phyloP scores from a whole-genome alignment of 2,329 filamentous ascomycete genomes.

The Diplodia intermedia region DNA sequence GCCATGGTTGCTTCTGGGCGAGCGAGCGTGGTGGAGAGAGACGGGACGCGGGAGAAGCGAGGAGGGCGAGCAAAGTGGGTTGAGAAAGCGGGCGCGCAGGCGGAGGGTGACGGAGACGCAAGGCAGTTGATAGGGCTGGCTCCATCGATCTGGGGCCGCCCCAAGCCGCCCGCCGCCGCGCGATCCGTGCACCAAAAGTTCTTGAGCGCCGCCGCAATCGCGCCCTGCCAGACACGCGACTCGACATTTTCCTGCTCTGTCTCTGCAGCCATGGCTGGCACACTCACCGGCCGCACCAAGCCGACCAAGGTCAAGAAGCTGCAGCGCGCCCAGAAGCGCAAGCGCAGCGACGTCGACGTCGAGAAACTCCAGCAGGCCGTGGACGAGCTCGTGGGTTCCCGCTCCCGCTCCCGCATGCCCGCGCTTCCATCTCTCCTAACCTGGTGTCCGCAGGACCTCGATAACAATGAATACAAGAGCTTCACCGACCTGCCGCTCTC shows the following conservation, averaged over 20 bases:
- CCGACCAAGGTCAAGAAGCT: conserved; percentile 65
- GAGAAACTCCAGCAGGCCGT: conserved; percentile 56
- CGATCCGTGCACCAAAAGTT: conserved; percentile 29
- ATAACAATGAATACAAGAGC: conserved; percentile 64
- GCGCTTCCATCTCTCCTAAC: conserved; percentile 35
- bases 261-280: conserved; percentile 36
- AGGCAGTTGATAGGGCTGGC: conserved; percentile 17
- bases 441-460: conserved; percentile 60
- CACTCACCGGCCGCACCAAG: conserved; percentile 52
- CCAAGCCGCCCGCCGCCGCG: background rate
- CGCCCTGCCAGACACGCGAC: background rate
- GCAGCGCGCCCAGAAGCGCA: conserved; percentile 60
- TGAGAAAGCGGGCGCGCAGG: background rate
- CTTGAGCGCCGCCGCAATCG: conserved; percentile 16
- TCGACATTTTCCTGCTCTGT: background rate
- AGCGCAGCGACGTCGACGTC: conserved; percentile 60
- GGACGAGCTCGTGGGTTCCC: conserved; percentile 47
- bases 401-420: background rate
- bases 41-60: background rate
- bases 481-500: conserved; percentile 90
- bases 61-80: background rate
- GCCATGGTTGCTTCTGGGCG: conserved; percentile 49
- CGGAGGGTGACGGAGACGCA: conserved; percentile 5
- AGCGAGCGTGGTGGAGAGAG: background rate
- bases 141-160: conserved; percentile 19